phyloP scores from a whole-genome alignment of 352 stramenopile species.

The Phytophthora sojae region DNA sequence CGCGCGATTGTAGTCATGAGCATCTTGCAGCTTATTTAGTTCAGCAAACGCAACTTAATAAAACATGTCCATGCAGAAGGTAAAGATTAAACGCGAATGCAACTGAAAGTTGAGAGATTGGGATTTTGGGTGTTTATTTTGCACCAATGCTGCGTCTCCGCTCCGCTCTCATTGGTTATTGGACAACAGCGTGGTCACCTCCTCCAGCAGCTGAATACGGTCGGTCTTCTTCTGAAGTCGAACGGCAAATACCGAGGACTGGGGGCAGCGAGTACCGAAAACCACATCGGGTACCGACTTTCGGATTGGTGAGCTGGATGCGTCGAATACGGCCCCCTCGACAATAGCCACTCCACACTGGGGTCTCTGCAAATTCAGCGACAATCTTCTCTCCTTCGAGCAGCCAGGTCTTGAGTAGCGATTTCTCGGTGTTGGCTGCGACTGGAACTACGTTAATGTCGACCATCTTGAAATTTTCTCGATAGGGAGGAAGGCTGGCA shows the following conservation, averaged over 20 bases:
- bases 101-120: too few relatives aligned
- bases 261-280: neutral
- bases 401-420: neutral
- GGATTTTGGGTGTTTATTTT: too few relatives aligned
- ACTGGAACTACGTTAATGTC: neutral
- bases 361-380: neutral
- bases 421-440: neutral
- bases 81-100: too few relatives aligned
- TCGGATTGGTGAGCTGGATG: neutral
- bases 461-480: neutral
- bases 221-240: neutral
- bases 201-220: neutral
- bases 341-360: neutral
- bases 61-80: too few relatives aligned
- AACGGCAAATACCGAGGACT: neutral
- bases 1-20: too few relatives aligned
- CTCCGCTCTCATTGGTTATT: neutral
- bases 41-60: too few relatives aligned
- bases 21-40: too few relatives aligned
- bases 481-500: too few relatives aligned
- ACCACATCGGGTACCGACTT: neutral
- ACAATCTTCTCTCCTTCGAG: neutral
- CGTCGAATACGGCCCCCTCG: neutral
- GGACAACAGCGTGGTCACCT: neutral
- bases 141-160: too few relatives aligned